These are phyloP conservation scores for Rubia balearica DNA, from an alignment of 305 asterid genomes.

Conservation along the genomic window DNA sequence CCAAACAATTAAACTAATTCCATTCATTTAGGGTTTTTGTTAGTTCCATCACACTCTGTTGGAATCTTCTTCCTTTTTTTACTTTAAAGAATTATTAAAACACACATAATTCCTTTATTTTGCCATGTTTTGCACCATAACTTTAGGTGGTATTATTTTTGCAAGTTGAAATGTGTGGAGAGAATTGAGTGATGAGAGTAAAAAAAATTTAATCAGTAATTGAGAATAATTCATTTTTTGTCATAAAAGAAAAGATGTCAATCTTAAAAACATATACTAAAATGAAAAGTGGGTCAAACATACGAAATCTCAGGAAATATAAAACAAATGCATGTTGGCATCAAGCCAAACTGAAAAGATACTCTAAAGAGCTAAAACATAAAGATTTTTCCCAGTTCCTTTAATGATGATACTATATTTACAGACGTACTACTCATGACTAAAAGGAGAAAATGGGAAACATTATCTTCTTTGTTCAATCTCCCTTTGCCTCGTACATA, in stretches of 20 bases:
- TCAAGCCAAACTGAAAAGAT: neutral
- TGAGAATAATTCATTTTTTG: too few relatives aligned
- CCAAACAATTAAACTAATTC: neutral
- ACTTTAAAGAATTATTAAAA: neutral
- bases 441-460: neutral
- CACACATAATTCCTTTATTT: too few relatives aligned
- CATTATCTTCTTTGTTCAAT: neutral
- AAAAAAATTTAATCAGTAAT: too few relatives aligned
- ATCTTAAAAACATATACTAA: too few relatives aligned
- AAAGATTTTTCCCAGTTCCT: neutral
- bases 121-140: too few relatives aligned
- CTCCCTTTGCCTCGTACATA: conserved; percentile 8
- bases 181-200: too few relatives aligned
- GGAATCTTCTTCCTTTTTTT: neutral
- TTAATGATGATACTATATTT: neutral
- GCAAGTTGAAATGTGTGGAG: too few relatives aligned
- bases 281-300: too few relatives aligned
- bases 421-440: neutral
- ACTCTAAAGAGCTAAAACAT: neutral
- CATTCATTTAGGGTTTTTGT: neutral
- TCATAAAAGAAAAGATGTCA: too few relatives aligned
- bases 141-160: too few relatives aligned
- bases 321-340: neutral
- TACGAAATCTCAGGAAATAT: too few relatives aligned
- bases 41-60: neutral